phyloP scores from a whole-genome alignment of 225 moss, liverwort and hornwort genomes.

The Pleurozium schreberi region DNA sequence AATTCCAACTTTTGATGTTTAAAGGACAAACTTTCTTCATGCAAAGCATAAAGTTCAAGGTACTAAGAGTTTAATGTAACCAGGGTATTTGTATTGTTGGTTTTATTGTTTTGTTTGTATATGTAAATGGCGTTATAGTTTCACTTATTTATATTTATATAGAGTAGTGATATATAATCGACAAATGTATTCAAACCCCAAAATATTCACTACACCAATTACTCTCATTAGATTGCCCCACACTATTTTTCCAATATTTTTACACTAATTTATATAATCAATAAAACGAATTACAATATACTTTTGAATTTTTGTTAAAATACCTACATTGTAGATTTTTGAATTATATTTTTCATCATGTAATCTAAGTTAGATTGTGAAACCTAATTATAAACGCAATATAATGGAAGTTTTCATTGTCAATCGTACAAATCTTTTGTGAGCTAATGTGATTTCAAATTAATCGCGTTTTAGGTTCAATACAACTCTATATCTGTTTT shows the following conservation, averaged over 20 bases:
- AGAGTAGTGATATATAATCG: background rate
- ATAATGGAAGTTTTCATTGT: background rate
- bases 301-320: background rate
- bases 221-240: background rate
- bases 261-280: background rate
- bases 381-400: background rate
- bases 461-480: background rate
- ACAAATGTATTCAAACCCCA: background rate
- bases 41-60: too few relatives aligned
- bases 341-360: background rate
- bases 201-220: background rate
- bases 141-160: too few relatives aligned
- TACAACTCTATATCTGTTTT: too few relatives aligned
- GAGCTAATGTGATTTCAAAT: background rate
- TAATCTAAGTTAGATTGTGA: background rate
- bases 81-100: background rate
- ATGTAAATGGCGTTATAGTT: background rate
- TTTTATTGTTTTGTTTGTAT: background rate
- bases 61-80: background rate
- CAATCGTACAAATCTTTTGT: background rate
- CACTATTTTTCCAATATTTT: background rate
- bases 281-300: background rate
- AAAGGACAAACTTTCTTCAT: background rate
- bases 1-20: background rate
- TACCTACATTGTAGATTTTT: background rate